Base-by-base conservation (phyloP, 306 rosid genomes). In the Spatholobus suberectus region DNA sequence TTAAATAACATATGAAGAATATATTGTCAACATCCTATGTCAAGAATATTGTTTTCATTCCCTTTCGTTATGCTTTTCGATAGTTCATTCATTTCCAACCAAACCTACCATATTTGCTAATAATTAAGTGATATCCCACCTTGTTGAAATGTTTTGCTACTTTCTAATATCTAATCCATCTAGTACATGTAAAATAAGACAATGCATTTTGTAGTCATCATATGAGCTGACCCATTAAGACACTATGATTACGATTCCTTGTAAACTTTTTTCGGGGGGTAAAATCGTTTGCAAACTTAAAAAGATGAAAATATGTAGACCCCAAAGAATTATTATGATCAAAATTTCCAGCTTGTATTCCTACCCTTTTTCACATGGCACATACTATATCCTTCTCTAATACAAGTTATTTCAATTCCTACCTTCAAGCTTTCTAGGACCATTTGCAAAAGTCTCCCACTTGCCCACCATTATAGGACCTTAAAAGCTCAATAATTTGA, bases 381-480 rank as follows among this genome's bases (percentile, higher is more conserved):
- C 38, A 54, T 18, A 62, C 78, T 18, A 18, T 80, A 66, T 68
- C 21, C 52, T 38, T 40, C 8, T 29, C 47, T 71, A 35, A 62
- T 15, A 9, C 63, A 70, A 35, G 52, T 37, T 54, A 71, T 57
- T 76, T 80, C 83, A 77, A 68, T n/a, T 26, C 81, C 55, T 49
- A 55, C 62, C 73, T 18, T 51, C 58, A 85, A 49, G 63, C 27
- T 75, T 51, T 55, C 29, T 61, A 70, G 65, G 85, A 63, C 84
- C 73, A 67, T 76, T 54, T 58, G 9, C 38, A 65, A 70, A 58
- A 63, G 59, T 13, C 29, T 76, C 49, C 79, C 70, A 80, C 78
- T 71, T 73, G 67, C 62, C 61, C 78, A 37, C 87, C 76, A 84
- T 75, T 55, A 41, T 79, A 76, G 83, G 89, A 72, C 70, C 43